Percentiles rank a stretch among this genome's conserved stretches.
phyloP scores from a whole-genome alignment of 1,284 basidiomycete genomes.

The Phenoliferia sp. region DNA sequence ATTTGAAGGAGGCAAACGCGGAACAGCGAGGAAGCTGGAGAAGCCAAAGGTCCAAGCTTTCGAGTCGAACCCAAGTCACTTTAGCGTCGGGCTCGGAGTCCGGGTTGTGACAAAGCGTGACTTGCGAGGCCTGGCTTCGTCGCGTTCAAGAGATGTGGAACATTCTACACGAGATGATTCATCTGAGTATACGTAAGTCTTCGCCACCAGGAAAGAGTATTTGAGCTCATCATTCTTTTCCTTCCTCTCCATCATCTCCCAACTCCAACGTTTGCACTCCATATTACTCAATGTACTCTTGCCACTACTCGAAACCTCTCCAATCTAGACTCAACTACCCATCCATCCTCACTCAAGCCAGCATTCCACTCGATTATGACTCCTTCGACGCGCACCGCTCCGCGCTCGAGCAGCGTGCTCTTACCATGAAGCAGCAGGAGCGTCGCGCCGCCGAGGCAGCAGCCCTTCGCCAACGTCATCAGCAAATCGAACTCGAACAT shows the following conservation, averaged over 20 bases:
- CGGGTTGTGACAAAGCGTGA: no score
- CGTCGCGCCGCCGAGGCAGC: background rate
- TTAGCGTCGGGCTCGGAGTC: no score
- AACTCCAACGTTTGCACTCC: background rate
- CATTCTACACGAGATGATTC: no score
- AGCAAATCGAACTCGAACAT: background rate
- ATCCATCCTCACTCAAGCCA: background rate
- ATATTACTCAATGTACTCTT: background rate
- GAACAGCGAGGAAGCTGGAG: no score
- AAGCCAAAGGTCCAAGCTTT: no score
- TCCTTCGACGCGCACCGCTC: slow-evolving; percentile 3
- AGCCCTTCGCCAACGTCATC: background rate
- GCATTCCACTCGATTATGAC: background rate
- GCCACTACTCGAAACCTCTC: no score
- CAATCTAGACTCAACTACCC: background rate
- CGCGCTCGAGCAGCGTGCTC: slow-evolving; percentile 1
- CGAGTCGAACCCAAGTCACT: no score
- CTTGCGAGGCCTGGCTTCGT: no score
- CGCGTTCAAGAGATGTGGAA: no score
- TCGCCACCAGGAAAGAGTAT: no score
- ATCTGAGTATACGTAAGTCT: no score
- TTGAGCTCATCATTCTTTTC: background rate
- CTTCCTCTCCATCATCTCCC: background rate
- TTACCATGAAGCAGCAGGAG: background rate
- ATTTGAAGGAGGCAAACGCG: no score